A percentile compares a stretch with the other conserved stretches of the same genome.
Evolutionary conservation across 176 grass and related monocot genomes (phyloP).

Genomic region (Oryza rufipogon): DNA sequence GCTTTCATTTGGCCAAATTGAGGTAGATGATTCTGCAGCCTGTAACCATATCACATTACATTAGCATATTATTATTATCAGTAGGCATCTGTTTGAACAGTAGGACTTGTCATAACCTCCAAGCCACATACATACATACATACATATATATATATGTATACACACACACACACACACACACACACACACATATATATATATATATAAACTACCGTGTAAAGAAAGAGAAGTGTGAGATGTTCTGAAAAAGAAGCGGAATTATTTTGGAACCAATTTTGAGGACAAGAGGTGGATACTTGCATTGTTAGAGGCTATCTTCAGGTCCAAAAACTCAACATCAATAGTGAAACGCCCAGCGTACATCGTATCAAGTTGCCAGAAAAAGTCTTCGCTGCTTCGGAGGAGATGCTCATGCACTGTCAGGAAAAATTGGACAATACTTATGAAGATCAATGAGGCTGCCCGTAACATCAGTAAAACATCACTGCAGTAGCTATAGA

Average conservation of each 20-base stretch:
- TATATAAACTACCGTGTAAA: neutral
- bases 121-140: neutral
- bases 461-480: neutral
- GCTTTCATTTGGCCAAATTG: slow-evolving; percentile 61
- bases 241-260: neutral
- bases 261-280: neutral
- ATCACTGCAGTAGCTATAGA: neutral
- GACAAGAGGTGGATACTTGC: slow-evolving; percentile 43
- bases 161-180: too few relatives aligned
- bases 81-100: neutral
- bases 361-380: slow-evolving; percentile 67
- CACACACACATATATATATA: too few relatives aligned
- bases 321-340: slow-evolving; percentile 91
- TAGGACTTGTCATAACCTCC: neutral
- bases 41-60: slow-evolving; percentile 13
- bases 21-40: slow-evolving; percentile 58
- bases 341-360: slow-evolving; percentile 69
- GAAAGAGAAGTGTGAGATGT: neutral
- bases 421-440: neutral
- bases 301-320: slow-evolving; percentile 66
- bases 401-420: slow-evolving; percentile 68
- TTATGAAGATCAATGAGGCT: neutral
- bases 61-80: slow-evolving; percentile 13
- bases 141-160: too few relatives aligned
- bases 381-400: slow-evolving; percentile 87